Base-by-base conservation (phyloP, 345 rosid species). In the Physaria fendleri region DNA sequence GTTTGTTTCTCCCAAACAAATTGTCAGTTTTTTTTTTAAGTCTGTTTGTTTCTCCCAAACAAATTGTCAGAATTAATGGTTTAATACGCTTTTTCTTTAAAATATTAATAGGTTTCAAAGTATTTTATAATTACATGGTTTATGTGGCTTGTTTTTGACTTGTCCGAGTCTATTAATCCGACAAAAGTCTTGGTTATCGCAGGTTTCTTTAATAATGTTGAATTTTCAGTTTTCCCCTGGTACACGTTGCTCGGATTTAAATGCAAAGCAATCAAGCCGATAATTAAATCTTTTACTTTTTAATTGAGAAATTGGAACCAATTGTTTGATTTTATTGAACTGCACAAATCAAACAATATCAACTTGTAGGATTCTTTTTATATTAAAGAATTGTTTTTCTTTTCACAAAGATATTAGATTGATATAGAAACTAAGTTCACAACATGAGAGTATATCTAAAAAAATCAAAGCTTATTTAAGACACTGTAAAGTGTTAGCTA, bases 161-260 rank as follows among this genome's bases (percentile, higher is more conserved):
- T 57, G 59, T 17, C 8, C 2, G 22, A 23, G n/a, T 22, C 37
- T 32, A 12, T 68, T 42, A 17, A 34, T 13, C 74, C 74, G 64
- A 69, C 68, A 69, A 30, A 38, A 39, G 30, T 62, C 68, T 62
- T 54, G 51, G 62, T 58, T 45, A 13, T 21, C 49, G 56, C 42
- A 56, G 2, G 58, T 44, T 37, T 58, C 22, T 57, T 44, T 2
- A 16, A 0, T 45, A 22, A 0, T 35, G 9, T 29, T 17, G 38
- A 57, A 40, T 27, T 15, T 50, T 44, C 56, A 44, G 59, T 37
- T 23, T 20, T n/a, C 58, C 64, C 34, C 35, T 35, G 6, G 56
- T 44, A 30, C 55, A 43, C 55, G 60, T 45, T 27, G 21, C 49
- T 51, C 34, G 17, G 22, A 59, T 24, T n/a, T 38, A 58, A 62